Conservation (phyloP, 2,329 filamentous ascomycete genomes). For the Didymellaceae sp. region DNA sequence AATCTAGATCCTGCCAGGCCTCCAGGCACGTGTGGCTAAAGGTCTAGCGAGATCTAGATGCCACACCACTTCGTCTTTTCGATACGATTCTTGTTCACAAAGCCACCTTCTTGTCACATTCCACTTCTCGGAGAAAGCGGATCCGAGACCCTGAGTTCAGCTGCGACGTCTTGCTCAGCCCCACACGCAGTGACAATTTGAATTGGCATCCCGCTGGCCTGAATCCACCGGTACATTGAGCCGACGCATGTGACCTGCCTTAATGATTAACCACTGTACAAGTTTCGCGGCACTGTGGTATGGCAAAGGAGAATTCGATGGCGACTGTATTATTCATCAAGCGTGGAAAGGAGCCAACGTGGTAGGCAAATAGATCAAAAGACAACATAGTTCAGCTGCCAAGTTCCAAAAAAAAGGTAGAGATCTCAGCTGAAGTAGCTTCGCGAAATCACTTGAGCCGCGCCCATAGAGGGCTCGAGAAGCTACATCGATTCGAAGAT, state of each 20-base stretch:
- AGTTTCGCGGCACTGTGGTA: too few species aligned
- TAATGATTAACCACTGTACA: not conserved
- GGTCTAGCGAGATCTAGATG: slow-evolving; percentile 13
- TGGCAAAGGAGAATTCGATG: too few species aligned
- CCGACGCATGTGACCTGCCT: not conserved
- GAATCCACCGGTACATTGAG: not conserved
- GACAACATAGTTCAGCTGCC: too few species aligned
- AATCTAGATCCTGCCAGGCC: slow-evolving; percentile 2
- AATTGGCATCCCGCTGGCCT: not conserved
- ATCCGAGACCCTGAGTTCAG: slow-evolving; percentile 1
- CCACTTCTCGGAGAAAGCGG: not conserved
- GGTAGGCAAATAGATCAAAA: too few species aligned
- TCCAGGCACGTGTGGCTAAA: not conserved
- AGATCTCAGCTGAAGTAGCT: too few species aligned
- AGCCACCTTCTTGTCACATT: not conserved
- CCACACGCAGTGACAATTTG: not conserved
- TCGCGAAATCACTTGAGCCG: too few species aligned
- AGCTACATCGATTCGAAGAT: too few species aligned
- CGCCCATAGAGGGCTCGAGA: too few species aligned
- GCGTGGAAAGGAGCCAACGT: too few species aligned
- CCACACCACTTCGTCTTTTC: not conserved
- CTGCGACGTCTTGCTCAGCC: not conserved
- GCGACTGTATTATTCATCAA: too few species aligned
- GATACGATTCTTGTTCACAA: not conserved
- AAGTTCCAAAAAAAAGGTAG: too few species aligned